Evolutionary conservation across 2,329 filamentous ascomycete species (phyloP).

Genomic region (Colletotrichum chrysophilum): DNA sequence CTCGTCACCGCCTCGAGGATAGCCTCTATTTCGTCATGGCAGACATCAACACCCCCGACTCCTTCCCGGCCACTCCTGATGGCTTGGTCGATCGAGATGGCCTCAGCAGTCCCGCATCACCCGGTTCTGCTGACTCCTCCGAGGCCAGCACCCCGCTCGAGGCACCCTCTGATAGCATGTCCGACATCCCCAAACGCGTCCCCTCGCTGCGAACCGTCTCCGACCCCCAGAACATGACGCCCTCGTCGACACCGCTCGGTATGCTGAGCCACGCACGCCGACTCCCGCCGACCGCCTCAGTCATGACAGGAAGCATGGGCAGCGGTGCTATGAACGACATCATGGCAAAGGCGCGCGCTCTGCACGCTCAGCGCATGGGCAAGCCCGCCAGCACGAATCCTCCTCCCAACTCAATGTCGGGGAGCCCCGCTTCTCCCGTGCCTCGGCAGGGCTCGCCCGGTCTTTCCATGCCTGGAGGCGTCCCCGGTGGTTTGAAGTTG

Average conservation of each 20-base stretch:
- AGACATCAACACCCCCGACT: constrained; percentile 32
- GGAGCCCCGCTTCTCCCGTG: constrained; percentile 32
- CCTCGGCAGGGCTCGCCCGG: constrained; percentile 26
- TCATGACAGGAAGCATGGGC: constrained; percentile 31
- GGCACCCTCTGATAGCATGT: constrained; percentile 33
- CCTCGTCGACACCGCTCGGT: constrained; percentile 85
- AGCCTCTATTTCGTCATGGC: constrained; percentile 4
- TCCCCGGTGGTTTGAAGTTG: constrained; percentile 47
- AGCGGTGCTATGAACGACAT: constrained; percentile 40
- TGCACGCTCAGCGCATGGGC: constrained; percentile 51
- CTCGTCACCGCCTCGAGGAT: background rate
- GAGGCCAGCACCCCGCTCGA: constrained; percentile 55
- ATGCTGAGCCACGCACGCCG: constrained; percentile 71
- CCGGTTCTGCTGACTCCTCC: constrained; percentile 51
- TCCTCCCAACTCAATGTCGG: constrained; percentile 31
- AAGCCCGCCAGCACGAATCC: constrained; percentile 32
- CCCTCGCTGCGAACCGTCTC: constrained; percentile 66
- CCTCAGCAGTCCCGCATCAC: constrained; percentile 44
- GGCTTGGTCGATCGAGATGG: constrained; percentile 41
- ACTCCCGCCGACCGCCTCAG: constrained; percentile 46
- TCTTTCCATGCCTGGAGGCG: constrained; percentile 44
- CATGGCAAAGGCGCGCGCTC: constrained; percentile 53
- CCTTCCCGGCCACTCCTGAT: constrained; percentile 51
- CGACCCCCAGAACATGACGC: constrained; percentile 69
- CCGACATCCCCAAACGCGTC: constrained; percentile 53